Base-by-base conservation (phyloP, 129 eudicot genomes). In the Arctium lappa region DNA sequence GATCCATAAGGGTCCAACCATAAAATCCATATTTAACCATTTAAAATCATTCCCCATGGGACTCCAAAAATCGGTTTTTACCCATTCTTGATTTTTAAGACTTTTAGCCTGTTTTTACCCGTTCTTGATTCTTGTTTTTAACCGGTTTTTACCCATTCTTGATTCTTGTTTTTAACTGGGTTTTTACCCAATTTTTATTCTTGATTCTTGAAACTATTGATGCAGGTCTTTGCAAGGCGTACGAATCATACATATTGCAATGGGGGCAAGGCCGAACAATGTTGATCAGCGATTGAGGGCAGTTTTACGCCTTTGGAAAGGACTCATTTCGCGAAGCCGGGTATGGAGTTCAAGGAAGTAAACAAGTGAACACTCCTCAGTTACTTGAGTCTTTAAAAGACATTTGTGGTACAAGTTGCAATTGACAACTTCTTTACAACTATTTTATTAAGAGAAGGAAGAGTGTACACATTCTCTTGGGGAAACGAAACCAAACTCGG, bases 361-460 rank as follows among this genome's bases (percentile, higher is more conserved):
- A 88, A 84, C 79, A 83, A 84, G 88, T 89, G 44, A 86, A 76
- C 83, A 88, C 92, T 11, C 99, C 99, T 16, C 90, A 86, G 76
- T 63, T 93, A 37, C 97, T 95, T 1, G 98, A 95, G 79, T 93
- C 99, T 69, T 82, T 95, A 77, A 93, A 95, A 84, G 90, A 91
- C 82, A 88, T 93, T 93, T 83, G 98, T 91, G 44, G 99, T 95
- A 76, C 98, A 95, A 88, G 99, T 92, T 76, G 98, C 99, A 36
- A 93, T 95, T 48, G 99, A 97, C 18, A 91, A 95, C 60, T 93
- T 95, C 94, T 95, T 95, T 81, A 95, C 98, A 0, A 92, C 97
- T 3, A 97, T 95, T 16, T 89, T 95, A 70, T 95, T 98, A 70
- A 86, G 99, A 76, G 98, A 95, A 85, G 98, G 99, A 63, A 86